These are phyloP conservation scores for Ustilago tritici DNA, from an alignment of 1,284 basidiomycete genomes.

Conservation along the genomic window DNA sequence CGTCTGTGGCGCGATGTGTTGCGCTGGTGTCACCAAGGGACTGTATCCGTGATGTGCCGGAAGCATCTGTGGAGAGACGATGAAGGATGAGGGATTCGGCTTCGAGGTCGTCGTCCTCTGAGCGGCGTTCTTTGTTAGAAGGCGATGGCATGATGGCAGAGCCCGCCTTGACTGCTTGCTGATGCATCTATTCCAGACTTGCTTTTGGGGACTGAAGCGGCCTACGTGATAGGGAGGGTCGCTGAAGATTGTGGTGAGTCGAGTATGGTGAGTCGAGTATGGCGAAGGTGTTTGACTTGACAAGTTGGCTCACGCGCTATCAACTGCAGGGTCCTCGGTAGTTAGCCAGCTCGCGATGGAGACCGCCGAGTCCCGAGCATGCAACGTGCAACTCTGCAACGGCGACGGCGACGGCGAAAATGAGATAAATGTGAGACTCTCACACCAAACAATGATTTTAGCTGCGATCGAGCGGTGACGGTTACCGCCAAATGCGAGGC, in stretches of 20 bases:
- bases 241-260: no score
- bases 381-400: not conserved
- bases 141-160: slow-evolving; percentile 12
- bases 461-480: no score
- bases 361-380: not conserved
- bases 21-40: slow-evolving; percentile 16
- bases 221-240: not conserved
- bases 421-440: not conserved
- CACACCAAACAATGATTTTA: not conserved
- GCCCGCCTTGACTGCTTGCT: not conserved
- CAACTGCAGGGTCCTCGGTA: slow-evolving; percentile 13
- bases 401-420: no score
- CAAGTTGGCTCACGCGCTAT: slow-evolving; percentile 5
- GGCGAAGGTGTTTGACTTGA: not conserved
- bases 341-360: not conserved
- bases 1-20: slow-evolving; percentile 36
- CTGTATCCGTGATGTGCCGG: slow-evolving; percentile 31
- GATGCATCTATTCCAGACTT: no score
- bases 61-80: slow-evolving; percentile 42
- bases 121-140: slow-evolving; percentile 30
- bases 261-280: not conserved
- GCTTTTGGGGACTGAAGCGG: no score
- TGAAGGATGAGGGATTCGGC: slow-evolving; percentile 54
- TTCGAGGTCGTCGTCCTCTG: slow-evolving; percentile 48
- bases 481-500: not conserved